These are phyloP conservation scores for Platanus orientalis DNA, from an alignment of 164 flowering plant species.

Conservation along the genomic window DNA sequence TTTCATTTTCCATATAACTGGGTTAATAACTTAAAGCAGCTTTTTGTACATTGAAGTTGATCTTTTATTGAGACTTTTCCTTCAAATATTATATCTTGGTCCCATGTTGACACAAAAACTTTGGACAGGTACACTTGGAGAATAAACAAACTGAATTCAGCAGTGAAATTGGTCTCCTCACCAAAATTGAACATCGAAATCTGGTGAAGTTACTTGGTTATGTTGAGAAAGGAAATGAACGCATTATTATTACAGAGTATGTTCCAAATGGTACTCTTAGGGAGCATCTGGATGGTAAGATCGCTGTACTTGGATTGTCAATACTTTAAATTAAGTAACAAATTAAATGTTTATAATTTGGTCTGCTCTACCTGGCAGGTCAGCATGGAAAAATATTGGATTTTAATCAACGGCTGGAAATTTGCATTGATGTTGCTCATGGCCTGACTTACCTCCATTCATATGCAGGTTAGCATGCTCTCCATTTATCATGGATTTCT, in stretches of 20 bases:
- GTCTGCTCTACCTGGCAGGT: constrained; percentile 43
- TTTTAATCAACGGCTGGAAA: constrained; percentile 86
- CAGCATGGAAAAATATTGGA: constrained; percentile 66
- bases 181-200: constrained; percentile 90
- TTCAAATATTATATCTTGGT: neutral
- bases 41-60: neutral
- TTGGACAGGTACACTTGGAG: constrained; percentile 65
- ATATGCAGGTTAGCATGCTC: constrained; percentile 52
- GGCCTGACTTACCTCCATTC: constrained; percentile 84
- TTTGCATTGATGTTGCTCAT: constrained; percentile 87
- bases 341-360: constrained; percentile 3
- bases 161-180: constrained; percentile 82
- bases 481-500: too few species aligned
- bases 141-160: constrained; percentile 61
- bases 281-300: constrained; percentile 94
- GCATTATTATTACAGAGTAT: constrained; percentile 82
- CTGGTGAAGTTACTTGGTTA: constrained; percentile 89
- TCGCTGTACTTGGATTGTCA: constrained; percentile 1
- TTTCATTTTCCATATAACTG: too few species aligned
- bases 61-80: neutral
- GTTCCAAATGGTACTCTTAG: constrained; percentile 91
- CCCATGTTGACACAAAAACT: constrained; percentile 7
- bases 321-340: neutral
- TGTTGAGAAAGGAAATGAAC: constrained; percentile 82
- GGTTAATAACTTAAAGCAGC: too few species aligned